Base-by-base conservation (phyloP, 1,284 basidiomycete species). In the Ustanciosporium gigantosporum region DNA sequence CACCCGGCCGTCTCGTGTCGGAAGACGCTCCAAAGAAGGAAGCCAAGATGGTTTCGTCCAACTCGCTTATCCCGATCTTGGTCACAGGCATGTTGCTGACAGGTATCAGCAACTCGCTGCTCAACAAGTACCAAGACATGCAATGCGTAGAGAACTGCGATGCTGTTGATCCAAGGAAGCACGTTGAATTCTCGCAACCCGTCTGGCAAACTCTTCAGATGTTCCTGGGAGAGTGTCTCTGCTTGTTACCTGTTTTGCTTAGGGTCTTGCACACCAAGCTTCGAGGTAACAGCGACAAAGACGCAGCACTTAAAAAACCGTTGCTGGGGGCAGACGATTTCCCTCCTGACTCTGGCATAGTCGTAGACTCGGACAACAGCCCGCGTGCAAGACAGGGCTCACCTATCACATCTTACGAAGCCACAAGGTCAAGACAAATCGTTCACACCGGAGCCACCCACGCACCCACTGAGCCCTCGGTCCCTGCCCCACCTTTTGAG, bases 71-170 rank as follows among this genome's bases (percentile, higher is more conserved):
- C 6, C 76, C 79, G 23, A 68, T 80, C 32, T 74, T 82, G 25
- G 80, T 82, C 20, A 74, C 68, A 20, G 81, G 81, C 46, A 82
- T 82, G 82, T 80, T 82, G 49, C 59, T 81, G 27, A 81, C 81
- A 5, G 82, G 82, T 27, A 81, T 77, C 42, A 45, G 65, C 51
- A 76, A 76, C 57, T 70, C 67, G 21, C 45, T 79, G 20, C 70
- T 74, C 50, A 65, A 53, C 23, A 79, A 78, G 51, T 79, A 66
- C 41, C 78, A 79, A 43, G 79, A 80, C 43, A 78, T 78, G 76
- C 79, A 79, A 39, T 80, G 79, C 43, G 76, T 79, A 19, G 73
- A 48, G 41, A 70, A 79, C 48, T 80, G 79, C 49, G 53, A 64
- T 40, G 42, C 64, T 2, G 43, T 47, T 7, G 70, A 74, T 19